A percentile compares a stretch with the other conserved stretches of the same genome.
Conservation (phyloP, 2,329 filamentous ascomycete species). For the Fonsecaea pedrosoi region DNA sequence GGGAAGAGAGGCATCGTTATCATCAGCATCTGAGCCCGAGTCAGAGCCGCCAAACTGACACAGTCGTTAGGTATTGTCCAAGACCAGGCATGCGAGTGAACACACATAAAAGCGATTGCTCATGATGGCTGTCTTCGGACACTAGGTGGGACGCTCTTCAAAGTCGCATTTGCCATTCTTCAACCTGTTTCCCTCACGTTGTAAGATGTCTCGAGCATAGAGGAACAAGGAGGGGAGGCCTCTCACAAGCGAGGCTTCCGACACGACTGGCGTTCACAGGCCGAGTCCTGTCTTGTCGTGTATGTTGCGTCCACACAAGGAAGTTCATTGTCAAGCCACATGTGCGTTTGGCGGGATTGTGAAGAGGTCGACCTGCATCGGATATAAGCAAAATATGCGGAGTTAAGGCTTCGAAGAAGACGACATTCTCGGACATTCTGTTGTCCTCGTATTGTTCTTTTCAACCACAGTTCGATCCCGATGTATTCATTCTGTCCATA, state of each 20-base stretch:
- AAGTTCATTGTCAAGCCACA: neutral
- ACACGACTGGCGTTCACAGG: neutral
- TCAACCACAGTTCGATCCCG: neutral
- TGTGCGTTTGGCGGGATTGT: neutral
- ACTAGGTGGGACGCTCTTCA: neutral
- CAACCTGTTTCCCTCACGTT: neutral
- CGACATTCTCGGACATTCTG: neutral
- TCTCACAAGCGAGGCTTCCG: neutral
- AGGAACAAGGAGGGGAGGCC: neutral
- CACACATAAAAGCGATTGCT: constrained; percentile 36
- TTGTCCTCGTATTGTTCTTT: neutral
- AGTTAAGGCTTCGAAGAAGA: neutral
- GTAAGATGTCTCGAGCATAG: neutral
- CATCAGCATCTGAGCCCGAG: constrained; percentile 58
- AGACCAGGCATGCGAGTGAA: neutral
- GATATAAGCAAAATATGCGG: constrained; percentile 5
- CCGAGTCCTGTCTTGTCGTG: neutral
- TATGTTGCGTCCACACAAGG: neutral
- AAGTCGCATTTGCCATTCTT: constrained; percentile 3
- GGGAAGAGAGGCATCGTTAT: constrained; percentile 74
- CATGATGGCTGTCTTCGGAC: constrained; percentile 20
- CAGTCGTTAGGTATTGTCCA: constrained; percentile 8
- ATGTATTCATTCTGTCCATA: neutral
- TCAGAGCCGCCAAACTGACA: constrained; percentile 33
- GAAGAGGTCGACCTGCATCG: constrained; percentile 6